These are phyloP conservation scores for Candida dajiaensis DNA, from an alignment of 805 yeast species.

Conservation along the genomic window DNA sequence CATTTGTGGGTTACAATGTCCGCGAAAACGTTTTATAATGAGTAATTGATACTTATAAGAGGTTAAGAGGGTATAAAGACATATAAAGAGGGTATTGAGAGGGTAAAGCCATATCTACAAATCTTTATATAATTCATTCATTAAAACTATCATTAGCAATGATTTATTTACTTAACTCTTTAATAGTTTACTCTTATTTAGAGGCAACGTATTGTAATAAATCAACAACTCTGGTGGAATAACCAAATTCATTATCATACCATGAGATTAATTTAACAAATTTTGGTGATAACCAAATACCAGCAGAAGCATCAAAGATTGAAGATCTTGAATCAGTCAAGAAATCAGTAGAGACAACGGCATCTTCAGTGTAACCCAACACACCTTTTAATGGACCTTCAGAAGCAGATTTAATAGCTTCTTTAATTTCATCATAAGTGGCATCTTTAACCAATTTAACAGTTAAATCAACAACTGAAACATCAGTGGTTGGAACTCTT, in stretches of 20 bases:
- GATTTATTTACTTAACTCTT: too few species aligned
- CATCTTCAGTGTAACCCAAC: constrained; percentile 65
- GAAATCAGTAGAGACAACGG: constrained; percentile 68
- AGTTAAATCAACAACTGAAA: constrained; percentile 66
- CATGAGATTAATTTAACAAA: constrained; percentile 67
- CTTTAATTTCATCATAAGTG: constrained; percentile 60
- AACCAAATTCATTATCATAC: constrained; percentile 75
- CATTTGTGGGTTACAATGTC: too few species aligned
- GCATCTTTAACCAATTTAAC: constrained; percentile 53
- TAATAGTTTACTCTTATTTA: too few species aligned
- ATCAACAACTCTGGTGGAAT: constrained; percentile 73
- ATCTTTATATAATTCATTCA: too few species aligned
- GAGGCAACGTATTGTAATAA: constrained; percentile 56
- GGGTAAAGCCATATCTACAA: too few species aligned
- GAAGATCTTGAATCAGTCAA: constrained; percentile 56
- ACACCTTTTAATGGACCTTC: constrained; percentile 58
- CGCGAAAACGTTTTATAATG: too few species aligned
- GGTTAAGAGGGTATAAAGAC: too few species aligned
- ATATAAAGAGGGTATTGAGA: too few species aligned
- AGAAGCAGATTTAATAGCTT: constrained; percentile 51
- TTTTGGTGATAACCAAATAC: constrained; percentile 63
- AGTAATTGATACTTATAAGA: too few species aligned
- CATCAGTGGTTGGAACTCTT: constrained; percentile 72
- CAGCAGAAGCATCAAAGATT: constrained; percentile 64
- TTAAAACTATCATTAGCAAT: not conserved